Evolutionary conservation across 2,329 filamentous ascomycete genomes (phyloP), one percentile per base, ranked within the genome.

Genomic region (Tolypocladium cylindrosporum): DNA sequence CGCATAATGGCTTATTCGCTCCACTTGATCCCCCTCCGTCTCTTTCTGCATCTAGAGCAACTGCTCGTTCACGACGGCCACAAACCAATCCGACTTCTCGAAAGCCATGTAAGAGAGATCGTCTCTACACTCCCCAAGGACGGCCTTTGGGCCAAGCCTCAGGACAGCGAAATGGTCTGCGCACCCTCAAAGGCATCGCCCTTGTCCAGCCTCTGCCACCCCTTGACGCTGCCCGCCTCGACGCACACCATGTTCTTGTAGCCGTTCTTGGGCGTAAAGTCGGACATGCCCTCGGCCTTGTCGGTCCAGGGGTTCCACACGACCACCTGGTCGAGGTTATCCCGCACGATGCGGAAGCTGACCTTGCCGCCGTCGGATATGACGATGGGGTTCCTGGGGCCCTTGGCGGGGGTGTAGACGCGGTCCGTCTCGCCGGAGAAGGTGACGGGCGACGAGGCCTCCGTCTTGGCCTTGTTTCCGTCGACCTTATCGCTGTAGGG

Each of bases 301-400:
- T 92, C 90, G 45, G 81, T 80, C 91, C 93, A 97, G 1, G 94
- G 94, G 74, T 99, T 99, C 94, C 94, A 99, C 37, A 97, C 89
- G 1, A 97, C 93, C 19, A 94, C 86, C 64, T 97, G 90, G 61
- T 83, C 82, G 64, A 99, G 80, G 64, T 91, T 92, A 73, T 97
- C 91, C 61, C 94, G 85, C 45, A 88, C 83, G 57, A 97, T 80
- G 60, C 86, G 85, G 76, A 89, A 91, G 55, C 81, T 76, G 16
- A 85, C 78, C 67, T 81, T 81, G 60, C 84, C 86, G 55, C 74
- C 80, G 66, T 89, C 85, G 19, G 78, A 69, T 54, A 95, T 83
- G 14, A 81, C 69, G 53, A 90, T 73, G 1, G 81, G 75, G 52
- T 79, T 73, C 50, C 76, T 78, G 43, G 87, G 85, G 0, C 83